Percentiles rank a stretch among this genome's conserved stretches.
phyloP scores from a whole-genome alignment of 495 filamentous ascomycete genomes.

The Collariella sp. region DNA sequence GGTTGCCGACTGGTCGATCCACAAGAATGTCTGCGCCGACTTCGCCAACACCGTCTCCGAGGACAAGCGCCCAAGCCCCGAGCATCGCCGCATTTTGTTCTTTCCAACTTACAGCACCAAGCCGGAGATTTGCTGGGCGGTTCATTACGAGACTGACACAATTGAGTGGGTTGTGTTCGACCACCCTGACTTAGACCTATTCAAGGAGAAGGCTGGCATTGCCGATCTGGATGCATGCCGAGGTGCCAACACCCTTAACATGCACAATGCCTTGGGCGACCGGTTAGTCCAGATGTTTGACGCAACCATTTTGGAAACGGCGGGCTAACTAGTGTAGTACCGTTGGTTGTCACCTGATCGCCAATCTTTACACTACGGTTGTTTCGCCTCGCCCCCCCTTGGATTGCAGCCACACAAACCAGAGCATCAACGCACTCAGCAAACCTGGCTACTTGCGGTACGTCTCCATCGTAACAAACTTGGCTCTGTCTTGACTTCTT shows the following conservation, averaged over 20 bases:
- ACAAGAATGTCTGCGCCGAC: conserved; percentile 11
- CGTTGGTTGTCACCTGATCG: too few relatives aligned
- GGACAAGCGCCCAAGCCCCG: conserved; percentile 1
- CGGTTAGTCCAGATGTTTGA: background rate
- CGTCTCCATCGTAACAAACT: background rate
- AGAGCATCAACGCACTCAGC: background rate
- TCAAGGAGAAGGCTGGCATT: background rate
- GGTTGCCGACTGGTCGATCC: conserved; percentile 3
- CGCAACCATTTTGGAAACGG: too few relatives aligned
- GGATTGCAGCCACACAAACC: too few relatives aligned
- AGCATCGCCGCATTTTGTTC: conserved; percentile 3
- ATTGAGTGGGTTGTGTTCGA: background rate
- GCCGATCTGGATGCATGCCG: background rate
- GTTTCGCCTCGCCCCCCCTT: too few relatives aligned
- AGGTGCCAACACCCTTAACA: background rate
- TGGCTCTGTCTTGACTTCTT: too few relatives aligned
- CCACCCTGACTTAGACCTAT: background rate
- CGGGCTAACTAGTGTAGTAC: too few relatives aligned
- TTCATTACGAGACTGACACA: background rate
- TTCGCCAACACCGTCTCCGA: background rate
- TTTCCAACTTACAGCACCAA: background rate
- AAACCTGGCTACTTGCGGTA: conserved; percentile 7
- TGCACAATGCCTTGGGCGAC: background rate
- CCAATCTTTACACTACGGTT: too few relatives aligned
- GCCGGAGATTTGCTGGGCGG: conserved; percentile 1